Evolutionary conservation across 257 asterid genomes (phyloP).

Genomic region (Lantana camara): DNA sequence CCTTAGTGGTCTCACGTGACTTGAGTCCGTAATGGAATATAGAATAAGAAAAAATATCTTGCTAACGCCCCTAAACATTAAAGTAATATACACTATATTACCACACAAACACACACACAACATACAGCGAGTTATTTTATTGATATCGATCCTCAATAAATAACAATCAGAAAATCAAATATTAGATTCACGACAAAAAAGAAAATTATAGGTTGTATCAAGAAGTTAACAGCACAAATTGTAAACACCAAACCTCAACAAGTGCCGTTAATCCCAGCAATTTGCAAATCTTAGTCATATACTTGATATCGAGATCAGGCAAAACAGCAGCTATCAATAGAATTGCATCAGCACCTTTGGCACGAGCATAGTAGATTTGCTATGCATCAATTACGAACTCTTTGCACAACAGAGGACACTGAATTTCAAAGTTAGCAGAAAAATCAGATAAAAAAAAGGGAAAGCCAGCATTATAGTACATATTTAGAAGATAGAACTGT

Average conservation of each 20-base stretch:
- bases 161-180: slow-evolving; percentile 12
- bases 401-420: slow-evolving; percentile 95
- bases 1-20: too few species aligned
- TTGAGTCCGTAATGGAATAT: too few species aligned
- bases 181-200: slow-evolving; percentile 3
- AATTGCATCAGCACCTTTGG: slow-evolving; percentile 91
- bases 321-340: slow-evolving; percentile 79
- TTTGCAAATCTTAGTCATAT: slow-evolving; percentile 88
- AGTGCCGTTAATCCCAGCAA: slow-evolving; percentile 77
- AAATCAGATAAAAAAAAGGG: slow-evolving; percentile 24
- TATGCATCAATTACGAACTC: slow-evolving; percentile 85
- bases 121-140: neutral
- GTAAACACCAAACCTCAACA: slow-evolving; percentile 64
- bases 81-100: too few species aligned
- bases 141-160: neutral
- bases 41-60: too few species aligned
- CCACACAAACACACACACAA: slow-evolving; percentile 5
- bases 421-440: slow-evolving; percentile 30
- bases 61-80: too few species aligned
- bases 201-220: slow-evolving; percentile 3
- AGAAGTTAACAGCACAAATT: slow-evolving; percentile 11
- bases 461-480: neutral
- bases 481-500: neutral
- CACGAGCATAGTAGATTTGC: slow-evolving; percentile 88
- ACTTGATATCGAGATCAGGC: slow-evolving; percentile 85